Conservation (phyloP, 176 grass and related monocot genomes). For the Guadua angustifolia region DNA sequence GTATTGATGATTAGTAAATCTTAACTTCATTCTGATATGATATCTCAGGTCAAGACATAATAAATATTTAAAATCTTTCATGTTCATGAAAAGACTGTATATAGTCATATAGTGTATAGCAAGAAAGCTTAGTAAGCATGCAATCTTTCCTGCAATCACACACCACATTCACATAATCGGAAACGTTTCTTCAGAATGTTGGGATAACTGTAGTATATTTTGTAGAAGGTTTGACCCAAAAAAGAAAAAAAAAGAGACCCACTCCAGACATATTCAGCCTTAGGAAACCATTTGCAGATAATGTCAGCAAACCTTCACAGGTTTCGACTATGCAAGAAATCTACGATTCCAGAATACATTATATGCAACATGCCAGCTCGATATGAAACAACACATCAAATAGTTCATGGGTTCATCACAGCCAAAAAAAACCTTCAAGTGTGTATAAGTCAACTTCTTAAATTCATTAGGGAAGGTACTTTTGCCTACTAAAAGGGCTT, state of each 20-base stretch:
- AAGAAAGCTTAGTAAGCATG: neutral
- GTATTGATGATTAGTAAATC: neutral
- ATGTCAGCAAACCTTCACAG: neutral
- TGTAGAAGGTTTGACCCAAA: neutral
- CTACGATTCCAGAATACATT: neutral
- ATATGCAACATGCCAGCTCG: neutral
- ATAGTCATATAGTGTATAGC: neutral
- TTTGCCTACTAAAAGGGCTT: neutral
- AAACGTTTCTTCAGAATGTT: neutral
- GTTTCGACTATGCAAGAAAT: conserved; percentile 9
- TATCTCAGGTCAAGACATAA: conserved; percentile 11
- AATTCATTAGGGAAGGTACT: neutral
- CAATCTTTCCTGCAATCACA: neutral
- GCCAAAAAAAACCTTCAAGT: no score
- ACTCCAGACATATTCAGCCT: neutral
- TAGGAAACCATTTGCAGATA: neutral
- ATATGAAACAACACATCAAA: neutral
- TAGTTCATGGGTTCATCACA: no score
- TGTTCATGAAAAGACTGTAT: neutral
- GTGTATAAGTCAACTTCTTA: neutral
- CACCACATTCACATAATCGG: neutral
- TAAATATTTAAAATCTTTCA: conserved; percentile 15
- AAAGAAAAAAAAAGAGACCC: neutral
- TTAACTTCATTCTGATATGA: neutral
- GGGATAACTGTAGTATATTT: neutral